phyloP scores from a whole-genome alignment of 1,284 basidiomycete genomes.

The Ceratorhiza oryzae-sativae region DNA sequence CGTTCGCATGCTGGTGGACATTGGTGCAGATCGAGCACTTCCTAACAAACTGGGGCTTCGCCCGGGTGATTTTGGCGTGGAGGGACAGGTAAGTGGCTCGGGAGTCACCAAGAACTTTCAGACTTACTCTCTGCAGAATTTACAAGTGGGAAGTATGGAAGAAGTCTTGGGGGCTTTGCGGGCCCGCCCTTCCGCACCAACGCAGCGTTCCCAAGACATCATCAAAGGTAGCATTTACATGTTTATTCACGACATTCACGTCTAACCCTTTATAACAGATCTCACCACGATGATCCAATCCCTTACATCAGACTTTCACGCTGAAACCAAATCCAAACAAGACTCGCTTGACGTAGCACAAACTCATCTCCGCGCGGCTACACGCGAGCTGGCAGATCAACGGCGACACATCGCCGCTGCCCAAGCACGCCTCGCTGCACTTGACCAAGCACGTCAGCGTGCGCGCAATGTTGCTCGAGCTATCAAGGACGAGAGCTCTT shows the following conservation, averaged over 20 bases:
- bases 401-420: slow-evolving; percentile 81
- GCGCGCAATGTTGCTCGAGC: slow-evolving; percentile 83
- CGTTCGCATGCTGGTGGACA: slow-evolving; percentile 88
- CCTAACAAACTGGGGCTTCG: slow-evolving; percentile 95
- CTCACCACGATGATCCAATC: slow-evolving; percentile 84
- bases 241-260: background rate
- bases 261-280: slow-evolving; percentile 57
- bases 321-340: slow-evolving; percentile 87
- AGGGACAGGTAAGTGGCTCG: slow-evolving; percentile 72
- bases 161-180: slow-evolving; percentile 75
- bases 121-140: slow-evolving; percentile 34
- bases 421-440: slow-evolving; percentile 72
- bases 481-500: slow-evolving; percentile 73
- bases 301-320: slow-evolving; percentile 78
- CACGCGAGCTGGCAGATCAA: slow-evolving; percentile 87
- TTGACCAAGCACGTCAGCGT: slow-evolving; percentile 79
- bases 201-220: slow-evolving; percentile 90
- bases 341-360: slow-evolving; percentile 86
- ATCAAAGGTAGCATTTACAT: slow-evolving; percentile 71
- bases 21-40: slow-evolving; percentile 89
- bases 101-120: background rate
- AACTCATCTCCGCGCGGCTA: slow-evolving; percentile 86
- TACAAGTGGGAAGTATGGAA: slow-evolving; percentile 68
- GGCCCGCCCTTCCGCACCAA: slow-evolving; percentile 71
- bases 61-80: slow-evolving; percentile 93